These are phyloP conservation scores for Aspergillus niger DNA, from an alignment of 2,329 filamentous ascomycete species.

Conservation along the genomic window DNA sequence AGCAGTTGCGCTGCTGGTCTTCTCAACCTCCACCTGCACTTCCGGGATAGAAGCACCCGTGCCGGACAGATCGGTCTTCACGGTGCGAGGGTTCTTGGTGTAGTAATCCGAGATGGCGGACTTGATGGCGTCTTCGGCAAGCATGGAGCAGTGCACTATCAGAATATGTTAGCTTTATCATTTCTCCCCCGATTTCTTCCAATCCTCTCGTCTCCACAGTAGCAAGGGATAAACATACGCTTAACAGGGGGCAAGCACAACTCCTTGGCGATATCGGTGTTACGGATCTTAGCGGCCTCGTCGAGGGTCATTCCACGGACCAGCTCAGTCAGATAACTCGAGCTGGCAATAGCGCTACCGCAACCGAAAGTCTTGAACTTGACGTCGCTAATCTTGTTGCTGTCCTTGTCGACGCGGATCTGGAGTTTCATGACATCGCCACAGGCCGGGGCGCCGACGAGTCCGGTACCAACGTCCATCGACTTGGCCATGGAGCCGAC, in stretches of 20 bases:
- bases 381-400: slow-evolving; percentile 87
- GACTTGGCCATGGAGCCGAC: slow-evolving; percentile 74
- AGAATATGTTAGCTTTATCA: not conserved
- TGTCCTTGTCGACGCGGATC: slow-evolving; percentile 86
- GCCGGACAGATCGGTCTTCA: slow-evolving; percentile 73
- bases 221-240: slow-evolving; percentile 56
- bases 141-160: slow-evolving; percentile 85
- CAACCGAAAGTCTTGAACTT: slow-evolving; percentile 99
- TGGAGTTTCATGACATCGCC: slow-evolving; percentile 94
- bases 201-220: not conserved
- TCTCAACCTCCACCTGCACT: slow-evolving; percentile 49
- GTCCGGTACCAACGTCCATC: slow-evolving; percentile 80
- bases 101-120: slow-evolving; percentile 89
- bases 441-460: slow-evolving; percentile 87
- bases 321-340: slow-evolving; percentile 90
- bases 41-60: slow-evolving; percentile 68
- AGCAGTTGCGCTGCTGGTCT: slow-evolving; percentile 38
- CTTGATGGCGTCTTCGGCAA: slow-evolving; percentile 91
- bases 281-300: slow-evolving; percentile 87
- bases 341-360: slow-evolving; percentile 90
- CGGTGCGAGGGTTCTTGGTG: slow-evolving; percentile 80
- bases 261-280: slow-evolving; percentile 98
- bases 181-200: not conserved
- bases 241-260: slow-evolving; percentile 89
- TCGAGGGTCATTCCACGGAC: slow-evolving; percentile 96